Conservation (phyloP, 1,284 basidiomycete genomes). For the Malassezia furfur region DNA sequence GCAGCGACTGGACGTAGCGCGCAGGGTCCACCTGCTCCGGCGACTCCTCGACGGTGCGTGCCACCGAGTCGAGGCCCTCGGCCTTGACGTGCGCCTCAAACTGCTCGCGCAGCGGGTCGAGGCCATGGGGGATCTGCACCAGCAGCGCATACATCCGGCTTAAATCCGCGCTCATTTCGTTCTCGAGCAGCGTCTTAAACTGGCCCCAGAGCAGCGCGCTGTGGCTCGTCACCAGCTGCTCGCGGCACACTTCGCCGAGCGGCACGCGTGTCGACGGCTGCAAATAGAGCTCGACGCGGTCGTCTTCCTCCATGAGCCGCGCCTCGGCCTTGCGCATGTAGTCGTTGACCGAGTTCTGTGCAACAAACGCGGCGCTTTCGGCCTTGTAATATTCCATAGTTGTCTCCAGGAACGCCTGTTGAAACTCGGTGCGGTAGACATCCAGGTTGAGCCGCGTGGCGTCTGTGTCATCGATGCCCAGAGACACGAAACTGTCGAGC, state of each 20-base stretch:
- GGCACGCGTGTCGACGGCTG: constrained; percentile 55
- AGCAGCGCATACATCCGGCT: constrained; percentile 83
- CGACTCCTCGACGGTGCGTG: constrained; percentile 57
- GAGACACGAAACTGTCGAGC: constrained; percentile 74
- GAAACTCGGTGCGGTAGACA: constrained; percentile 86
- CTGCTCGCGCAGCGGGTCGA: constrained; percentile 80
- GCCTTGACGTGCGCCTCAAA: constrained; percentile 93
- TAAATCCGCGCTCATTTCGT: constrained; percentile 77
- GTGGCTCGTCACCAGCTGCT: constrained; percentile 82
- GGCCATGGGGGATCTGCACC: constrained; percentile 74
- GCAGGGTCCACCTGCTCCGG: constrained; percentile 60
- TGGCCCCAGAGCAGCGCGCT: constrained; percentile 81
- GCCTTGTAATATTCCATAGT: constrained; percentile 85
- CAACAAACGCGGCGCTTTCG: constrained; percentile 82
- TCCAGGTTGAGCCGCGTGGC: constrained; percentile 85
- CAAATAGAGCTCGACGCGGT: constrained; percentile 86
- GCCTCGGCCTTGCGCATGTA: constrained; percentile 94
- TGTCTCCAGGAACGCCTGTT: constrained; percentile 73
- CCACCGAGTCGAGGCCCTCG: constrained; percentile 72
- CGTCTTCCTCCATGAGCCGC: constrained; percentile 84
- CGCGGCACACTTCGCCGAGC: constrained; percentile 81
- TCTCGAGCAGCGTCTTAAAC: constrained; percentile 84
- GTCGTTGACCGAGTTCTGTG: constrained; percentile 82
- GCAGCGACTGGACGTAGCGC: constrained; percentile 81
- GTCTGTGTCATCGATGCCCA: constrained; percentile 84